Evolutionary conservation across 2,329 filamentous ascomycete species (phyloP).

Genomic region (Colletotrichum chlorophyti): DNA sequence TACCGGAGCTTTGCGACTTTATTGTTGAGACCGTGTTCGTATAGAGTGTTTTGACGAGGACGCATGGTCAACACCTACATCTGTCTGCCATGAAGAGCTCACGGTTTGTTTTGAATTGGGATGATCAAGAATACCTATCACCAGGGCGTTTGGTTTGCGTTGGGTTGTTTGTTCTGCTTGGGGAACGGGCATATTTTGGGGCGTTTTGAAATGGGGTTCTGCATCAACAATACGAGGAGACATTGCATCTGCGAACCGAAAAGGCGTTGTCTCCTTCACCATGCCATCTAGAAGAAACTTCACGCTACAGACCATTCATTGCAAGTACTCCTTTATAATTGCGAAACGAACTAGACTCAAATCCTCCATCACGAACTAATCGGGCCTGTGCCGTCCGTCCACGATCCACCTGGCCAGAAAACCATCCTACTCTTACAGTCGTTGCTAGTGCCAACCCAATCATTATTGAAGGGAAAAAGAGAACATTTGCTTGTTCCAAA

Average conservation of each 20-base stretch:
- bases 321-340: background rate
- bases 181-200: background rate
- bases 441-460: background rate
- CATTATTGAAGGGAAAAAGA: no score
- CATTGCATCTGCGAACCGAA: background rate
- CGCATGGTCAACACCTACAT: no score
- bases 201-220: background rate
- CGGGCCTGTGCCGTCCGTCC: no score
- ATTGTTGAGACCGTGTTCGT: conserved; percentile 52
- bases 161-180: no score
- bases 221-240: background rate
- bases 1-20: conserved; percentile 53
- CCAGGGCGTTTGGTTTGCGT: background rate
- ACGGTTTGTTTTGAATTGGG: background rate
- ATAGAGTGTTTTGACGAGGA: conserved; percentile 31
- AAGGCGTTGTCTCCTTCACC: background rate
- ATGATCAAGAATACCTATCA: background rate
- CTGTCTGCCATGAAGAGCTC: no score
- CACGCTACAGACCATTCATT: background rate
- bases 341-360: background rate
- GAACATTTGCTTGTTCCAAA: no score
- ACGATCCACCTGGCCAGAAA: background rate
- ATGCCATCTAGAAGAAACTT: background rate
- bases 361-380: background rate
- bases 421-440: background rate